Base-by-base conservation (phyloP, 768 basidiomycete genomes). In the Termitomyces sp. region DNA sequence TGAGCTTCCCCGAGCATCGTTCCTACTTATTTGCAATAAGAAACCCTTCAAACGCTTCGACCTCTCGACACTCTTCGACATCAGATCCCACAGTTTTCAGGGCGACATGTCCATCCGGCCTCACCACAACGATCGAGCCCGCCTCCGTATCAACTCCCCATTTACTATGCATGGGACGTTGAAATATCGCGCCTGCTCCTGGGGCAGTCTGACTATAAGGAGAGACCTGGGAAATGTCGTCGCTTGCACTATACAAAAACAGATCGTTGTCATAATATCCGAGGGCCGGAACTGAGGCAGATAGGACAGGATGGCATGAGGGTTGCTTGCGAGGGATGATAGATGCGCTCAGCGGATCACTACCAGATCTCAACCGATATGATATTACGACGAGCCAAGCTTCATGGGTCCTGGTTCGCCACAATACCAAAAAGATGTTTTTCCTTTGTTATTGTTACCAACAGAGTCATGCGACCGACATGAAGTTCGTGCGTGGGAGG, bases 101-200 rank as follows among this genome's bases (percentile, higher is more conserved):
- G 1, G 57, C 55, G 40, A 59, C 23, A 32, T 59, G 60, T 5
- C 60, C 60, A 35, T 61, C 60, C 5, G 60, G 60, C 23, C 60
- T 52, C 1, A 50, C 57, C 35, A 61, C 60, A 21, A 61, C 41
- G 35, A 61, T 61, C 25, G 60, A 58, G 25, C 60, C 60, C 5
- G 51, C 54, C 1, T 48, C 37, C 2, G 57, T 51, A 39, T 61
- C 57, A 0, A 61, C 57, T 30, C 57, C 60, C 60, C 55, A 61
- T 54, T 61, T 61, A 28, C n/a, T 54, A 19, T 61, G 60, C 57
- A 61, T 52, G 3, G 60, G 60, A 40, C 59, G 57, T 37, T 61
- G 57, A n/a, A 61, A 56, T 28, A 61, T 59, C 9, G 55, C 43
- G 3, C 57, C 60, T 8, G 60, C 60, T 32, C 59, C 60, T 0